Evolutionary conservation across 352 stramenopile species (phyloP).

Genomic region (Globisporangium viniferum): DNA sequence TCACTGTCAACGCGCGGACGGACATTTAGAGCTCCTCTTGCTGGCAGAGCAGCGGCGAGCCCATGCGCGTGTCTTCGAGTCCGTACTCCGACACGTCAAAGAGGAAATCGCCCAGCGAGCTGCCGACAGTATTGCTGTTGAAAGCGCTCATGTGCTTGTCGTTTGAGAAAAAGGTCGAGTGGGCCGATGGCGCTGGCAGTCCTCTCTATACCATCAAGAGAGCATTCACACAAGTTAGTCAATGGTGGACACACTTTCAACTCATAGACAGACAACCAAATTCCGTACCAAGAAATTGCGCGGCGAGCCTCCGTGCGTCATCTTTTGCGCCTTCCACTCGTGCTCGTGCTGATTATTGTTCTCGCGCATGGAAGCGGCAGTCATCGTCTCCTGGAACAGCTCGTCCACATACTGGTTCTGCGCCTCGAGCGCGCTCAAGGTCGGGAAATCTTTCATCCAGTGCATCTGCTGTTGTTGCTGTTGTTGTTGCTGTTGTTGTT

Average conservation of each 20-base stretch:
- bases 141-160: slow-evolving; percentile 2
- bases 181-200: not conserved
- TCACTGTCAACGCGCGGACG: not conserved
- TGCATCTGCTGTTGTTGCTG: slow-evolving; percentile 8
- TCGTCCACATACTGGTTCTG: slow-evolving; percentile 27
- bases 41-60: slow-evolving; percentile 28
- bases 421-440: slow-evolving; percentile 6
- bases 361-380: slow-evolving; percentile 9
- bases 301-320: not conserved
- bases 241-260: not conserved
- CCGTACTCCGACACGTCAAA: slow-evolving; percentile 21
- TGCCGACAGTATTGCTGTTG: not conserved
- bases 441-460: slow-evolving; percentile 20
- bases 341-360: slow-evolving; percentile 6
- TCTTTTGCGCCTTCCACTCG: not conserved
- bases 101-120: slow-evolving; percentile 10
- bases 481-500: not conserved
- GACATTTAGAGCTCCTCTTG: slow-evolving; percentile 20
- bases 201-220: not conserved
- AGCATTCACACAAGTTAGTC: not conserved
- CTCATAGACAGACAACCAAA: not conserved
- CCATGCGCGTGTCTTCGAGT: slow-evolving; percentile 24
- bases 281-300: slow-evolving; percentile 4
- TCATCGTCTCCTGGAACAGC: slow-evolving; percentile 17
- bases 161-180: not conserved